These are phyloP conservation scores for Bipolaris sorokiniana DNA, from an alignment of 2,329 filamentous ascomycete species.

Conservation along the genomic window DNA sequence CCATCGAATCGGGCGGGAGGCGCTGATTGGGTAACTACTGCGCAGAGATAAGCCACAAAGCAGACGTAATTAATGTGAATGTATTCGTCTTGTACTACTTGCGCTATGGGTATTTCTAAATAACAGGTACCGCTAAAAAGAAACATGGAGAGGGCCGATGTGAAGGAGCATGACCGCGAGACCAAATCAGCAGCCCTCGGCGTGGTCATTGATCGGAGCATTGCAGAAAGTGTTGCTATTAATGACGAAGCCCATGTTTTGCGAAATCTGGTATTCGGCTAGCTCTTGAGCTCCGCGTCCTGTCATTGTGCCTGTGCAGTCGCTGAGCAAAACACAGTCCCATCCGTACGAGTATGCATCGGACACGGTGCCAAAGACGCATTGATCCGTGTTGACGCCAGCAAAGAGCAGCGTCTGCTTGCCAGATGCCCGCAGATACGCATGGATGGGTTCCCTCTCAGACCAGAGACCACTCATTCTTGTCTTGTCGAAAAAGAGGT, in stretches of 20 bases:
- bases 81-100: slow-evolving; percentile 5
- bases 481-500: slow-evolving; percentile 53
- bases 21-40: slow-evolving; percentile 20
- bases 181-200: slow-evolving; percentile 1
- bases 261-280: slow-evolving; percentile 51
- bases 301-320: slow-evolving; percentile 53
- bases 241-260: slow-evolving; percentile 53
- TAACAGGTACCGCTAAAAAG: neutral
- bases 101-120: slow-evolving; percentile 15
- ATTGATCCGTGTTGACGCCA: slow-evolving; percentile 54
- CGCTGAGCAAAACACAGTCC: slow-evolving; percentile 51
- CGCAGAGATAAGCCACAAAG: slow-evolving; percentile 3
- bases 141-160: neutral
- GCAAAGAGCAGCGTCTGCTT: slow-evolving; percentile 53
- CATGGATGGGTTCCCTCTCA: slow-evolving; percentile 49
- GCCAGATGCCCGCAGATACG: slow-evolving; percentile 48
- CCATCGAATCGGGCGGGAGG: neutral
- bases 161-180: neutral
- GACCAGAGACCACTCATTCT: slow-evolving; percentile 53
- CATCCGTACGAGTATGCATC: slow-evolving; percentile 52
- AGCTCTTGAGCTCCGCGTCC: slow-evolving; percentile 48
- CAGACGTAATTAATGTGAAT: slow-evolving; percentile 10
- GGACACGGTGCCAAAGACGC: slow-evolving; percentile 51
- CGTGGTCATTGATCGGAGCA: slow-evolving; percentile 21
- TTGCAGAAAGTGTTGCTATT: slow-evolving; percentile 44